Percentiles rank a stretch among this genome's conserved stretches.
Conservation (phyloP, 805 yeast genomes). For the Pichia ethanolica region DNA sequence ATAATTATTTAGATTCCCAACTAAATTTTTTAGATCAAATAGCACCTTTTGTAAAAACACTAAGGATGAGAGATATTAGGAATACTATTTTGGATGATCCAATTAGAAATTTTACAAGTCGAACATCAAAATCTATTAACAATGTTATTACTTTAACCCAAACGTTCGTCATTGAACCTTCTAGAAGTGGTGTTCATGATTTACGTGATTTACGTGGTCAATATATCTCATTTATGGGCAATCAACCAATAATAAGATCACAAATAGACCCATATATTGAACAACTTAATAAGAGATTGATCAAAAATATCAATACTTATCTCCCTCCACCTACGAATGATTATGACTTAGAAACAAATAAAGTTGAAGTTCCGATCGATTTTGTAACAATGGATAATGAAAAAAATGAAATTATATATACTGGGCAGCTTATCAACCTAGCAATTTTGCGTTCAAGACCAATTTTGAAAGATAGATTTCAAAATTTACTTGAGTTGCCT, state of each 20-base stretch:
- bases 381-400: constrained; percentile 14
- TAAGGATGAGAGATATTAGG: constrained; percentile 41
- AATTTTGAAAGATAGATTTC: constrained; percentile 21
- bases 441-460: constrained; percentile 34
- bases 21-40: constrained; percentile 49
- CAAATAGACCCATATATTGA: constrained; percentile 53
- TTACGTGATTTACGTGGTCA: constrained; percentile 31
- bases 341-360: constrained; percentile 18
- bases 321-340: constrained; percentile 29
- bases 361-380: constrained; percentile 34
- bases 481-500: constrained; percentile 29
- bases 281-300: constrained; percentile 54
- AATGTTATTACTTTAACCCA: constrained; percentile 22
- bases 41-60: constrained; percentile 53
- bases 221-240: constrained; percentile 24
- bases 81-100: constrained; percentile 35
- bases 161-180: constrained; percentile 33
- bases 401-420: constrained; percentile 52
- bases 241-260: constrained; percentile 57
- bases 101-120: constrained; percentile 28
- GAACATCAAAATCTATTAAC: constrained; percentile 6
- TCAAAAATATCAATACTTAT: constrained; percentile 30
- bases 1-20: constrained; percentile 43
- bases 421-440: constrained; percentile 35
- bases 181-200: constrained; percentile 38